Evolutionary conservation across 176 grass and related monocot species (phyloP).

Genomic region (Saccharum officinarum): DNA sequence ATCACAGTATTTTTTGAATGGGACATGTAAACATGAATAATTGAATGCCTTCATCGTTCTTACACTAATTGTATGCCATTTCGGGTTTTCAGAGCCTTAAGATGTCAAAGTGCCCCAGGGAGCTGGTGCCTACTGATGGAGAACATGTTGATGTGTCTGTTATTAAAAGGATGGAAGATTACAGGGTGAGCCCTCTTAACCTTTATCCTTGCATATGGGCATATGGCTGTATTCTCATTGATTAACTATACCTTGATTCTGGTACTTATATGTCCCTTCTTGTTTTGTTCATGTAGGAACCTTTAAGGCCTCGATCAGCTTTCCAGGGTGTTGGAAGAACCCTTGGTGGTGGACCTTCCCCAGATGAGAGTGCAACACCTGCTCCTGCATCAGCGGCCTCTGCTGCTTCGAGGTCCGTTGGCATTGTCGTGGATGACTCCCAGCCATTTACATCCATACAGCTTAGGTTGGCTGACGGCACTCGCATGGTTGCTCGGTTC

Average conservation of each 20-base stretch:
- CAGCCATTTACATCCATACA: slow-evolving; percentile 75
- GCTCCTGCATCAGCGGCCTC: slow-evolving; percentile 26
- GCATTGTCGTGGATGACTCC: slow-evolving; percentile 61
- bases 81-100: slow-evolving; percentile 66
- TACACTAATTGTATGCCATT: neutral
- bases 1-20: neutral
- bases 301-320: slow-evolving; percentile 37
- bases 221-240: neutral
- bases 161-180: slow-evolving; percentile 62
- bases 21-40: neutral
- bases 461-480: slow-evolving; percentile 81
- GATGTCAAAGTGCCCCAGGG: slow-evolving; percentile 70
- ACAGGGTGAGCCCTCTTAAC: slow-evolving; percentile 38
- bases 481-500: slow-evolving; percentile 83
- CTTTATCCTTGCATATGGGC: neutral
- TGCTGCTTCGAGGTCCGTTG: slow-evolving; percentile 37
- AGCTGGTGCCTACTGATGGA: slow-evolving; percentile 77
- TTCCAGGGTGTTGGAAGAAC: slow-evolving; percentile 95
- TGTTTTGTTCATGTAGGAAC: slow-evolving; percentile 53
- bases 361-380: slow-evolving; percentile 31
- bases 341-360: slow-evolving; percentile 59
- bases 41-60: neutral
- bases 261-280: neutral
- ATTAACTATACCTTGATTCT: neutral
- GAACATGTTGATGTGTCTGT: slow-evolving; percentile 78